These are phyloP conservation scores for Plasmodium fragile DNA, from an alignment of 169 alveolate species.

Conservation along the genomic window DNA sequence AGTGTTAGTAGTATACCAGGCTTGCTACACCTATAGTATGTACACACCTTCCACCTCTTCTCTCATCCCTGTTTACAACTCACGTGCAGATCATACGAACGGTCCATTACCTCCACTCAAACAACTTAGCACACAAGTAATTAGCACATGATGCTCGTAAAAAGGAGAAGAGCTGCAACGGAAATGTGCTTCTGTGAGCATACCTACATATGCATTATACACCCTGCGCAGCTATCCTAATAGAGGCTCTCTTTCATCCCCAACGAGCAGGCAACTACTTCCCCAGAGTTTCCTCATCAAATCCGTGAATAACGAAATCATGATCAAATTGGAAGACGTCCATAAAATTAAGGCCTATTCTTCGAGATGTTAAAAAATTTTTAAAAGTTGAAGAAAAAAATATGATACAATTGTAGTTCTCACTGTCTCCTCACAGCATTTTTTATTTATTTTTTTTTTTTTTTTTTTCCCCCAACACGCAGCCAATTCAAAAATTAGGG, in stretches of 20 bases:
- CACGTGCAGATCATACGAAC: slow-evolving; percentile 30
- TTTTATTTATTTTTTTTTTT: background rate
- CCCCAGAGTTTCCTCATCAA: slow-evolving; percentile 62
- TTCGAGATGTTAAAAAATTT: slow-evolving; percentile 10
- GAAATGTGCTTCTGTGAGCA: background rate
- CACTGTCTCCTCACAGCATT: background rate
- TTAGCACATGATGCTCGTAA: background rate
- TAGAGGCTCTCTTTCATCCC: background rate
- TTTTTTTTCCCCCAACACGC: background rate
- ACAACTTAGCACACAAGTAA: slow-evolving; percentile 58
- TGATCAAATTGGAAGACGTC: slow-evolving; percentile 55
- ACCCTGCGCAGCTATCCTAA: background rate
- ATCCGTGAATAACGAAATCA: slow-evolving; percentile 30
- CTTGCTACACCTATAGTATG: background rate
- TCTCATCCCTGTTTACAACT: background rate
- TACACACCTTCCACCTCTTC: background rate
- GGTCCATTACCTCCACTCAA: slow-evolving; percentile 59
- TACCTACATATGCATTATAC: background rate
- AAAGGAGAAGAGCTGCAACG: background rate
- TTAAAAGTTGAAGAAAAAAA: background rate
- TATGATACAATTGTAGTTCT: background rate
- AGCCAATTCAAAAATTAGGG: slow-evolving; percentile 26
- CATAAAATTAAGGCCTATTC: slow-evolving; percentile 16
- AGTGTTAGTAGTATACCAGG: background rate
- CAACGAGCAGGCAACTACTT: slow-evolving; percentile 16